These are phyloP conservation scores for Cladosporium sp. DNA, from an alignment of 2,329 filamentous ascomycete genomes.

Conservation along the genomic window DNA sequence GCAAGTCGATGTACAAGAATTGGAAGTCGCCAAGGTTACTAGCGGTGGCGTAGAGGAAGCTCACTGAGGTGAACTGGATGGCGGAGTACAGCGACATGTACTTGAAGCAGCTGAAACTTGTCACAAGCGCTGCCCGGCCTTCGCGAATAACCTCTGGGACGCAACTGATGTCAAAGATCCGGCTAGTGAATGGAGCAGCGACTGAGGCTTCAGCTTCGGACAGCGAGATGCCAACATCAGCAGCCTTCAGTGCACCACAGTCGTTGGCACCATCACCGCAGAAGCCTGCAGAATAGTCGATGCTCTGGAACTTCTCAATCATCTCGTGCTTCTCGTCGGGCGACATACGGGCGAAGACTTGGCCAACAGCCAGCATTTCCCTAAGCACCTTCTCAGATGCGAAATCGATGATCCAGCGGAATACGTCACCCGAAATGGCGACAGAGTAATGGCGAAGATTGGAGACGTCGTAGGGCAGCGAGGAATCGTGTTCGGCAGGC, in stretches of 20 bases:
- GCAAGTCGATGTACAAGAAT: constrained; percentile 91
- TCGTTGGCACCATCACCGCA: constrained; percentile 97
- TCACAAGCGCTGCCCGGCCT: constrained; percentile 90
- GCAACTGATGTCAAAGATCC: constrained; percentile 92
- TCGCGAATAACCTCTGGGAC: constrained; percentile 90
- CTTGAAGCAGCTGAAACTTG: constrained; percentile 98
- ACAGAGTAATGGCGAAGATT: constrained; percentile 81
- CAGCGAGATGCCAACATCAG: constrained; percentile 93
- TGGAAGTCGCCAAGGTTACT: constrained; percentile 97
- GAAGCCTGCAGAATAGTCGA: constrained; percentile 92
- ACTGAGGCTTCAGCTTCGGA: constrained; percentile 97
- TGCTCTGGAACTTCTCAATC: constrained; percentile 91
- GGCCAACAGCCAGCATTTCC: constrained; percentile 82
- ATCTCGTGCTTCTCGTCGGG: constrained; percentile 98
- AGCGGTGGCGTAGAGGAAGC: constrained; percentile 87
- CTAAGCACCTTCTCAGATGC: constrained; percentile 73
- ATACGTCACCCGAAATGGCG: constrained; percentile 86
- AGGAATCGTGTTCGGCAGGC: constrained; percentile 67
- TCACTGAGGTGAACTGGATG: constrained; percentile 97
- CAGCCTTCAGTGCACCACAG: constrained; percentile 91
- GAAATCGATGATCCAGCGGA: constrained; percentile 93
- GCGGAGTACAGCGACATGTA: constrained; percentile 99
- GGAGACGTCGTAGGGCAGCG: constrained; percentile 75
- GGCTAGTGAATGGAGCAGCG: constrained; percentile 93
- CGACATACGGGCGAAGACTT: constrained; percentile 97